Evolutionary conservation across 257 asterid species (phyloP), one percentile per base, ranked within the genome.

Genomic region (Solanum dulcamara): DNA sequence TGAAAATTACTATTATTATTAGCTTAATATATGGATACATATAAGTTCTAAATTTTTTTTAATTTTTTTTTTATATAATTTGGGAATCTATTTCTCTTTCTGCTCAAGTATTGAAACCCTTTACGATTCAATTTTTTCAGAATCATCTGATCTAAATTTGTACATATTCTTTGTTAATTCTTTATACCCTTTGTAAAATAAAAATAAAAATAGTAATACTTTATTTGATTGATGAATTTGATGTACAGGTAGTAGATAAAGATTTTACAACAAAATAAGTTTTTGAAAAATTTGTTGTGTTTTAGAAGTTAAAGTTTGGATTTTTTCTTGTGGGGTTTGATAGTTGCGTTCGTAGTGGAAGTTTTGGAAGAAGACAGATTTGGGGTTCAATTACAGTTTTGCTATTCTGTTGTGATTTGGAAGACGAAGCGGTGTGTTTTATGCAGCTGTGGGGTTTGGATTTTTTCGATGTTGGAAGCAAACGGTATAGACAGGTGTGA

Each of bases 401-500:
- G 86, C 62, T 60, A 30, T 85, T 85, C 87, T 86, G 89, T 91
- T 90, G 90, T 70, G 88, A 83, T 87, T 89, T 83, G 91, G 92
- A 5, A 22, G 60, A 18, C 0, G 40, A 46, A 62, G 72, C 57
- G 85, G 80, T 80, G 87, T 60, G 71, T 71, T 72, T 33, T 74
- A 15, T 83, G 64, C 59, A 57, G 59, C 67, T 55, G 89, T 80
- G 89, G 90, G 67, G 84, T 89, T 89, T 84, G 89, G 88, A 42
- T 64, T 89, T 59, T 86, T 85, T 81, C 55, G 90, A 93, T 80
- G 91, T 71, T 92, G 95, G 91, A 87, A 91, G 92, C 84, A 26
- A 85, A 88, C 35, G 84, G 81, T 60, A 91, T 67, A 70, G 94
- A 90, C 95, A 91, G 89, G 88, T 92, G 91, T 90, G 74, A 83